phyloP scores from a whole-genome alignment of 1,139 yeast species.

The Petasospora fabianii region DNA sequence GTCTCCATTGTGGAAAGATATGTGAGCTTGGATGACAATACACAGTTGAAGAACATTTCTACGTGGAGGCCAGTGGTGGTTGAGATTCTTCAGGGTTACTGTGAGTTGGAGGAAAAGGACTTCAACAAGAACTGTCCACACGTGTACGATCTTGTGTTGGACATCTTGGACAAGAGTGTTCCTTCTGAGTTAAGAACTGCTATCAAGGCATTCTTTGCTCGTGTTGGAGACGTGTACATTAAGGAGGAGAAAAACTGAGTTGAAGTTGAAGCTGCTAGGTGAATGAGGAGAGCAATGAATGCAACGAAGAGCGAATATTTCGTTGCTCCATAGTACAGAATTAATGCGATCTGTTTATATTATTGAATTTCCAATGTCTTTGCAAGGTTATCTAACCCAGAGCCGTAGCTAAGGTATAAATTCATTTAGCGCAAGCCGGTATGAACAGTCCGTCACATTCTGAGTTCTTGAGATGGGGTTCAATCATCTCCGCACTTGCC shows the following conservation, averaged over 20 bases:
- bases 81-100: conserved; percentile 78
- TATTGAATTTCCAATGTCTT: background rate
- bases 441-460: no score
- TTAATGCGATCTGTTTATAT: background rate
- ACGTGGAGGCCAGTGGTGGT: conserved; percentile 93
- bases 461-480: no score
- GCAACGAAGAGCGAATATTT: no score
- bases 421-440: no score
- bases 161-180: conserved; percentile 64
- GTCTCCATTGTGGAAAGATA: conserved; percentile 66
- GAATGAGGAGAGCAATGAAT: no score
- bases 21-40: conserved; percentile 65
- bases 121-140: conserved; percentile 59
- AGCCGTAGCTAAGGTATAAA: no score
- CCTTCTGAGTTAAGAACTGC: conserved; percentile 68
- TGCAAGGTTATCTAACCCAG: no score
- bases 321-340: background rate
- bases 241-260: conserved; percentile 16
- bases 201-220: conserved; percentile 57
- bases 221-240: conserved; percentile 64
- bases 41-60: conserved; percentile 73
- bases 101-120: conserved; percentile 72
- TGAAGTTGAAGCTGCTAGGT: no score
- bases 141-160: conserved; percentile 66
- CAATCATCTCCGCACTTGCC: no score